phyloP scores from a whole-genome alignment of 306 rosid genomes.

The Cucumis hystrix region DNA sequence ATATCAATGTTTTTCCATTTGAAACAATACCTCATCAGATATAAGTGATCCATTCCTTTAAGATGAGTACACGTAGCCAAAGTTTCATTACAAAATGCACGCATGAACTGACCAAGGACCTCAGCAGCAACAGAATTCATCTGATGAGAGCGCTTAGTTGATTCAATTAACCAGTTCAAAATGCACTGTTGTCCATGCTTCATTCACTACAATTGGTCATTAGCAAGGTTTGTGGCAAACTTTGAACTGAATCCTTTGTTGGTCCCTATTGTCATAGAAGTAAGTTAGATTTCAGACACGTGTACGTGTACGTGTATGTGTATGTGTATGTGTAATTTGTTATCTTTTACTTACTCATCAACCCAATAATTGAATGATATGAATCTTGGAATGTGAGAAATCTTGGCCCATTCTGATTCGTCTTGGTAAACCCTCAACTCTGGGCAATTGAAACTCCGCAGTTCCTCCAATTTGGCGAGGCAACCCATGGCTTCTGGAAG shows the following conservation, averaged over 20 bases:
- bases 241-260: slow-evolving; percentile 4
- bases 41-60: not conserved
- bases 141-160: not conserved
- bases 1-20: not conserved
- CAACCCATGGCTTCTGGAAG: not conserved
- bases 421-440: slow-evolving; percentile 6
- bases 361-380: slow-evolving; percentile 6
- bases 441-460: slow-evolving; percentile 5
- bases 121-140: not conserved
- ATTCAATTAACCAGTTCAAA: not conserved
- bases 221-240: not conserved
- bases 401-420: slow-evolving; percentile 3
- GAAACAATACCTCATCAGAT: not conserved
- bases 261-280: not conserved
- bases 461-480: not conserved
- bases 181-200: not conserved
- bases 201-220: not conserved
- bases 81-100: not conserved
- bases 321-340: too few species aligned
- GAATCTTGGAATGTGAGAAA: not conserved
- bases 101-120: not conserved
- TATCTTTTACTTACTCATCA: not conserved
- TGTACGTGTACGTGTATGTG: not conserved
- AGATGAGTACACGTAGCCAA: not conserved
- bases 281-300: not conserved